Evolutionary conservation across 2,329 filamentous ascomycete species (phyloP).

Genomic region (Raffaelea arxii): DNA sequence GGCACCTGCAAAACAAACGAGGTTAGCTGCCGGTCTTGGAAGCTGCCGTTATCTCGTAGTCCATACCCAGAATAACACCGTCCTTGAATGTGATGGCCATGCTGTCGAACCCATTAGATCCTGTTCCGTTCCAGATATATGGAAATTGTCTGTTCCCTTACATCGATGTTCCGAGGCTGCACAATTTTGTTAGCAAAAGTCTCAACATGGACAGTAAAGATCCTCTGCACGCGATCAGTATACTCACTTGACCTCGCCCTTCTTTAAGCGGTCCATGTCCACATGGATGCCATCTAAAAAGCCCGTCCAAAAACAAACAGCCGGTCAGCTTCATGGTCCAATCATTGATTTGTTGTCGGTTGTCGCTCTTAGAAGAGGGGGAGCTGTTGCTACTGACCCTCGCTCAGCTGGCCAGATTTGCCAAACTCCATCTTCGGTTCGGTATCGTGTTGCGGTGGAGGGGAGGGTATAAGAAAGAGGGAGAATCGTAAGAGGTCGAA

Average conservation of each 20-base stretch:
- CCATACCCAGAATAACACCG: slow-evolving; percentile 78
- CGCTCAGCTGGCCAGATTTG: slow-evolving; percentile 50
- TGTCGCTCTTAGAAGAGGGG: no score
- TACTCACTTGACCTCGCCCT: slow-evolving; percentile 94
- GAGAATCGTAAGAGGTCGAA: no score
- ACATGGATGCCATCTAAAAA: slow-evolving; percentile 90
- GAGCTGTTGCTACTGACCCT: slow-evolving; percentile 40
- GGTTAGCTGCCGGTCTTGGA: background rate
- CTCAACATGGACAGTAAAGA: background rate
- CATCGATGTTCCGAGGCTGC: slow-evolving; percentile 93
- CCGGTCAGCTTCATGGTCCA: background rate
- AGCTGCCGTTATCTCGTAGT: background rate
- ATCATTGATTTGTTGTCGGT: no score
- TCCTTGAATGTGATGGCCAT: slow-evolving; percentile 99
- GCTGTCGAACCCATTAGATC: slow-evolving; percentile 32
- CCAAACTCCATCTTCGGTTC: slow-evolving; percentile 59
- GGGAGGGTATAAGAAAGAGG: no score
- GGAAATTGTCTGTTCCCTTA: slow-evolving; percentile 29
- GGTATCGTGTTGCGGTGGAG: no score
- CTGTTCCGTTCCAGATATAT: background rate
- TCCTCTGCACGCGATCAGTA: no score
- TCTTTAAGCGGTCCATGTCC: slow-evolving; percentile 98
- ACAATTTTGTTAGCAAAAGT: slow-evolving; percentile 21
- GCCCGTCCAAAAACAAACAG: background rate
- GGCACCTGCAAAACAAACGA: slow-evolving; percentile 49